These are phyloP conservation scores for Cutaneotrichosporon mucoides DNA, from an alignment of 1,284 basidiomycete species.

Conservation along the genomic window DNA sequence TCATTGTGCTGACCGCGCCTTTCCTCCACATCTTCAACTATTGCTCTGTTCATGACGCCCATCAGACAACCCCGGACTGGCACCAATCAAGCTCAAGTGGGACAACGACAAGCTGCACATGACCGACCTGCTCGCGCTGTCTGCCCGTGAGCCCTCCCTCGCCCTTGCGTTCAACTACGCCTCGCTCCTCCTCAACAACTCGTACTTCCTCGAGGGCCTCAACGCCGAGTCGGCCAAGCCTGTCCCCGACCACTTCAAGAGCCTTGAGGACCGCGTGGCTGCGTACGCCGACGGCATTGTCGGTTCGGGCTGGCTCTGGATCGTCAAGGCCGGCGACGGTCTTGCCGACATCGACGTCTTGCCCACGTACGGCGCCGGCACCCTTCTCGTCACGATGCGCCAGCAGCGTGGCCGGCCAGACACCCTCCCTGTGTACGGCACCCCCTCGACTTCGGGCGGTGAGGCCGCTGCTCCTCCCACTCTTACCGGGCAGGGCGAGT, in stretches of 20 bases:
- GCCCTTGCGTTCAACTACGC: constrained; percentile 86
- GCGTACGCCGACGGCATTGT: constrained; percentile 47
- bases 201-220: constrained; percentile 75
- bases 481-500: background rate
- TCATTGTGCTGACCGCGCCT: background rate
- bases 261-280: constrained; percentile 39
- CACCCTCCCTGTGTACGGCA: constrained; percentile 27
- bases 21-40: background rate
- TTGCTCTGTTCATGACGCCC: no score
- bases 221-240: constrained; percentile 28
- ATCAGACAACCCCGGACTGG: constrained; percentile 41
- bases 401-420: constrained; percentile 43
- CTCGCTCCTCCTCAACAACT: constrained; percentile 87
- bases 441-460: constrained; percentile 17
- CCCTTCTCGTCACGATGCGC: constrained; percentile 64
- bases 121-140: constrained; percentile 60
- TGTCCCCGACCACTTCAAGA: constrained; percentile 26
- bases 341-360: constrained; percentile 37
- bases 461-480: background rate
- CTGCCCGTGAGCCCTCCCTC: constrained; percentile 60
- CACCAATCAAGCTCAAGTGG: constrained; percentile 42
- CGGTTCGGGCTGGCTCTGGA: constrained; percentile 67
- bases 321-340: constrained; percentile 36
- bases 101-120: constrained; percentile 41
- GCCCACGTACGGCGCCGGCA: constrained; percentile 80